Evolutionary conservation across 345 rosid genomes (phyloP).

Genomic region (Garcia nutans): DNA sequence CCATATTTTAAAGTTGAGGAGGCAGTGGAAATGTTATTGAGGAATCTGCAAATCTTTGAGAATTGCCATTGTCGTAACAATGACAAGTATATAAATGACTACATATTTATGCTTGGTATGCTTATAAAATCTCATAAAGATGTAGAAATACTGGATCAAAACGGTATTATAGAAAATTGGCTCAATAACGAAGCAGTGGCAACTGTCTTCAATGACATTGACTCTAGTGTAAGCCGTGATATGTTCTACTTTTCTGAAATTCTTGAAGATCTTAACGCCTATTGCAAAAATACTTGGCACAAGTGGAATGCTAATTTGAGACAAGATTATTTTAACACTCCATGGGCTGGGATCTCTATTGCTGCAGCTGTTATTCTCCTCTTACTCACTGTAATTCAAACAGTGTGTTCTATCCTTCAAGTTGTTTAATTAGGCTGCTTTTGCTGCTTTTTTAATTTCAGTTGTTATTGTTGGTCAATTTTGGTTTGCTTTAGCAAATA

Average conservation of each 20-base stretch:
- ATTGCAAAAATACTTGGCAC: slow-evolving; percentile 8
- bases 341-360: slow-evolving; percentile 22
- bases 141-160: background rate
- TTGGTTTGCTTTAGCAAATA: too few species aligned
- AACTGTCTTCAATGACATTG: background rate
- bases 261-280: background rate
- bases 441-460: too few species aligned
- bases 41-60: background rate
- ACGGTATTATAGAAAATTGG: background rate
- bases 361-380: slow-evolving; percentile 11
- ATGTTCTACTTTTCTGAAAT: background rate
- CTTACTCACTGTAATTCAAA: slow-evolving; percentile 10
- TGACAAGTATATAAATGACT: too few species aligned
- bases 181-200: background rate
- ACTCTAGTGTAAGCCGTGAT: rapidly evolving
- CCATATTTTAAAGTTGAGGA: background rate
- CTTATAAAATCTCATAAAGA: background rate
- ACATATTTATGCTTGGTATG: too few species aligned
- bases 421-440: background rate
- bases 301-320: slow-evolving; percentile 18
- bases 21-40: background rate
- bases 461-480: too few species aligned
- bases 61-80: background rate
- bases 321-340: slow-evolving; percentile 18
- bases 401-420: slow-evolving; percentile 15